Conservation (phyloP, 495 filamentous ascomycete species). For the Daldinia vernicosa region DNA sequence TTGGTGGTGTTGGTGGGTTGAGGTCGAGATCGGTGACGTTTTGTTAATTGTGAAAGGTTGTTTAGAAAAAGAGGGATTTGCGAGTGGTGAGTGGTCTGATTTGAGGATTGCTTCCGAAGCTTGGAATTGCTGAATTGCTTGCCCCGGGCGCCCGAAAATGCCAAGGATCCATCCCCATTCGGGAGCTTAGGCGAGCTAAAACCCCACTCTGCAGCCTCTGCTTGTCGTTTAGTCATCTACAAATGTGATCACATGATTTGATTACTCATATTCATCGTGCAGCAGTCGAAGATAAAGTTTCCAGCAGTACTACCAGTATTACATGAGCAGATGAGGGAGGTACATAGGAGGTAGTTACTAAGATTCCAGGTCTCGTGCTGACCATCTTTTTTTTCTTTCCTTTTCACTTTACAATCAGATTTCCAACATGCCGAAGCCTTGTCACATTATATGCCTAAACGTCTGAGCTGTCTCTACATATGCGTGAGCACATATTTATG, state of each 20-base stretch:
- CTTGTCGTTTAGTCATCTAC: not conserved
- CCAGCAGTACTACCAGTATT: not conserved
- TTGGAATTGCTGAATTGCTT: constrained; percentile 30
- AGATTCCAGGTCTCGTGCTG: not conserved
- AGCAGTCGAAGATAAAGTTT: not conserved
- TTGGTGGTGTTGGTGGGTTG: not conserved
- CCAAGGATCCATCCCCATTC: constrained; percentile 37
- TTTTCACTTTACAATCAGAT: not conserved
- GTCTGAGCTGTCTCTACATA: constrained; percentile 12
- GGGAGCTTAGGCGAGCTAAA: constrained; percentile 27
- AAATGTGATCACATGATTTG: constrained; percentile 16
- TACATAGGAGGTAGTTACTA: not conserved
- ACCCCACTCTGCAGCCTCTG: not conserved
- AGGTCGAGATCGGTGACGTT: constrained; percentile 20
- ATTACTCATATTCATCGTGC: not conserved
- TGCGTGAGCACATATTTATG: not conserved
- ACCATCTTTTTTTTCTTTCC: not conserved
- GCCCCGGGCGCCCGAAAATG: constrained; percentile 31
- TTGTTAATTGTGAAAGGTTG: constrained; percentile 22
- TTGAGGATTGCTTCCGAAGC: constrained; percentile 39
- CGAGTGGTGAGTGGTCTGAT: constrained; percentile 47
- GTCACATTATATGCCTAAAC: not conserved
- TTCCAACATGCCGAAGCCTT: not conserved
- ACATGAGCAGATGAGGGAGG: no score
- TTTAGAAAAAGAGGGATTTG: constrained; percentile 44